Evolutionary conservation across 352 stramenopile species (phyloP).

Genomic region (Hyaloperonospora brassicae): DNA sequence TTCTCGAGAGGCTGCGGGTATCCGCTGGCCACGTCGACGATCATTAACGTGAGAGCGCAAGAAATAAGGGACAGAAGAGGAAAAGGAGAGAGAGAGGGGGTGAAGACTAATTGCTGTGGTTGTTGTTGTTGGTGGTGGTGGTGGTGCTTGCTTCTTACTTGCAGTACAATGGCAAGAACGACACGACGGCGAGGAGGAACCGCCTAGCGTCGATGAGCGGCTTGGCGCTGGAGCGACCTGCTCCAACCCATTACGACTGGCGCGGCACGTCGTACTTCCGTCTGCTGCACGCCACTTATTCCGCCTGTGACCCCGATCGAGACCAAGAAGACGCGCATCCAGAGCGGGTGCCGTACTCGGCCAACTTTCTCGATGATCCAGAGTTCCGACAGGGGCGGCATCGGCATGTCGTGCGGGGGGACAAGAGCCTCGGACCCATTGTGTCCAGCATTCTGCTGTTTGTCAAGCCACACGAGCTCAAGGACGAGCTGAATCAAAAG

Average conservation of each 20-base stretch:
- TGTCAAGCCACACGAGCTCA: slow-evolving; percentile 92
- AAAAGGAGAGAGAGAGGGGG: not conserved
- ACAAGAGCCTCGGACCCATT: slow-evolving; percentile 88
- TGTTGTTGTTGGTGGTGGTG: not conserved
- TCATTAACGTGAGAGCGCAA: slow-evolving; percentile 51
- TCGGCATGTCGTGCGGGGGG: slow-evolving; percentile 68
- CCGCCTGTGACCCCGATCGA: slow-evolving; percentile 56
- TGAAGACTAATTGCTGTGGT: not conserved
- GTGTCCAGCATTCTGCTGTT: slow-evolving; percentile 93
- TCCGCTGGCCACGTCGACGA: slow-evolving; percentile 63
- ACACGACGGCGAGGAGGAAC: slow-evolving; percentile 36
- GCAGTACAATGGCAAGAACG: slow-evolving; percentile 70
- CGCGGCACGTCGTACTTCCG: slow-evolving; percentile 82
- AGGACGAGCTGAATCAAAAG: slow-evolving; percentile 95
- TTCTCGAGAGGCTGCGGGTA: slow-evolving; percentile 83
- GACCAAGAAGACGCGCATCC: slow-evolving; percentile 74
- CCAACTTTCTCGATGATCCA: slow-evolving; percentile 81
- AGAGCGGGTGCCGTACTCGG: slow-evolving; percentile 39
- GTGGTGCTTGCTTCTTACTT: not conserved
- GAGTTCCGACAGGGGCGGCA: slow-evolving; percentile 77
- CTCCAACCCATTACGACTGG: slow-evolving; percentile 68
- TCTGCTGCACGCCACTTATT: slow-evolving; percentile 72
- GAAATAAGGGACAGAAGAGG: not conserved
- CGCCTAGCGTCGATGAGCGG: slow-evolving; percentile 49
- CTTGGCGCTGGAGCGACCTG: slow-evolving; percentile 31